Evolutionary conservation across 805 yeast species (phyloP).

Genomic region (Crinitomyces ghanaensis): DNA sequence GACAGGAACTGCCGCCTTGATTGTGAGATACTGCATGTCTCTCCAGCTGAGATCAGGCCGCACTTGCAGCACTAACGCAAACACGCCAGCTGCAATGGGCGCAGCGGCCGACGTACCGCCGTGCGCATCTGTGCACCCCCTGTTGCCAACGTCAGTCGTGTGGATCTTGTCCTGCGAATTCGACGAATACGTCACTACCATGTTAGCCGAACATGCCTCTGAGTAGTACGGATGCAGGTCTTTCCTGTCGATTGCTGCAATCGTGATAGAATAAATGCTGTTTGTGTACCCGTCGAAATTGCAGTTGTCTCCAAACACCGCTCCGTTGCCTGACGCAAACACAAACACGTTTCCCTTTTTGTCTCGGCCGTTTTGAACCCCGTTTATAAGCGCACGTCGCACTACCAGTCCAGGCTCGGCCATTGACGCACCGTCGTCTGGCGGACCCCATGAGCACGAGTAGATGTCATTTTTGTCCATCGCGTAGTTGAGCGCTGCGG

Average conservation of each 20-base stretch:
- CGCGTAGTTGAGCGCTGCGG: conserved; percentile 72
- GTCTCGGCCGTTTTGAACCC: conserved; percentile 68
- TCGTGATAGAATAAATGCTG: conserved; percentile 87
- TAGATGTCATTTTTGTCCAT: conserved; percentile 82
- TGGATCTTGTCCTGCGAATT: conserved; percentile 55
- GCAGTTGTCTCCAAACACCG: conserved; percentile 71
- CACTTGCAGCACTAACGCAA: conserved; percentile 67
- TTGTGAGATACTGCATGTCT: conserved; percentile 78
- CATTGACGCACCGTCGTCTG: conserved; percentile 81
- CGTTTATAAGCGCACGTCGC: conserved; percentile 71
- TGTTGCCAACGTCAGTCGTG: conserved; percentile 71
- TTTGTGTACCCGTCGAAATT: conserved; percentile 97
- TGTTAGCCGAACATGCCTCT: conserved; percentile 88
- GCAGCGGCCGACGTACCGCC: conserved; percentile 99
- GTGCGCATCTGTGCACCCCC: conserved; percentile 59
- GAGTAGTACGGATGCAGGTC: conserved; percentile 84
- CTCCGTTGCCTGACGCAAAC: conserved; percentile 96
- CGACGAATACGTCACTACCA: conserved; percentile 87
- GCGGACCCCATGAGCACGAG: conserved; percentile 98
- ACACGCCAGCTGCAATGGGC: conserved; percentile 94
- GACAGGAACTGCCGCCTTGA: conserved; percentile 58
- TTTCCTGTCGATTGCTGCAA: conserved; percentile 81
- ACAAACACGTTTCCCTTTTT: conserved; percentile 82
- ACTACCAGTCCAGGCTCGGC: conserved; percentile 76
- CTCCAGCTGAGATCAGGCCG: conserved; percentile 92